Percentiles rank a stretch among this genome's conserved stretches.
Evolutionary conservation across 352 stramenopile genomes (phyloP).

Genomic region (Phytophthora crassamura): DNA sequence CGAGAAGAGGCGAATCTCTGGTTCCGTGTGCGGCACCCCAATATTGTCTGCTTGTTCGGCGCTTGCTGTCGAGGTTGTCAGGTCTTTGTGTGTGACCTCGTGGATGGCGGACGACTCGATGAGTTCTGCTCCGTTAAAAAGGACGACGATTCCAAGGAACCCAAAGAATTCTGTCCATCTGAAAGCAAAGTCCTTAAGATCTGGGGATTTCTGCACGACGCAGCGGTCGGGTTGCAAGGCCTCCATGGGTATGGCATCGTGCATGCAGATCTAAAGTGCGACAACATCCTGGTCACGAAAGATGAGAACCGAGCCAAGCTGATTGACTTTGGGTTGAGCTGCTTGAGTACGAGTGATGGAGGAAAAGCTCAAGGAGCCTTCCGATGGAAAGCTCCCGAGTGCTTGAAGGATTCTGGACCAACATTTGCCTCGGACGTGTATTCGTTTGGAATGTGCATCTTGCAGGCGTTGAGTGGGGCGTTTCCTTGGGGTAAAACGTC

Average conservation of each 20-base stretch:
- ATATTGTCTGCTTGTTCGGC: slow-evolving; percentile 41
- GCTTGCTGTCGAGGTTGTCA: slow-evolving; percentile 21
- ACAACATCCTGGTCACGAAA: slow-evolving; percentile 3
- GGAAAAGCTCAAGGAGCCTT: too few relatives aligned
- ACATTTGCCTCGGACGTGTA: slow-evolving; percentile 14
- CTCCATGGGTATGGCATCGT: slow-evolving; percentile 25
- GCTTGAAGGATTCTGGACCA: neutral
- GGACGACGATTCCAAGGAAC: neutral
- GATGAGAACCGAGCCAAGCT: too few relatives aligned
- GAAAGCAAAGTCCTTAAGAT: too few relatives aligned
- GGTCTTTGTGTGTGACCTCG: slow-evolving; percentile 27
- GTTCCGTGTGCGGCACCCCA: slow-evolving; percentile 36
- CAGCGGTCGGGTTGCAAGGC: slow-evolving; percentile 30
- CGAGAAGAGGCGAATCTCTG: slow-evolving; percentile 33
- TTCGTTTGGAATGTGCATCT: slow-evolving; percentile 17
- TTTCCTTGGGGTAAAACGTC: neutral
- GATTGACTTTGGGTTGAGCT: too few relatives aligned
- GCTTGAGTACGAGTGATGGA: too few relatives aligned
- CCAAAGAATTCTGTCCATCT: too few relatives aligned
- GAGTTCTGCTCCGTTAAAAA: neutral
- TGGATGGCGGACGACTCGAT: slow-evolving; percentile 21
- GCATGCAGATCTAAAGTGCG: slow-evolving; percentile 32
- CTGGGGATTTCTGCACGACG: slow-evolving; percentile 33
- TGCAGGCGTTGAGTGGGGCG: neutral
- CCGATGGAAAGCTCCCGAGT: slow-evolving; percentile 11